A percentile compares a stretch with the other conserved stretches of the same genome.
Conservation (phyloP, 345 rosid genomes). For the Alliaria petiolata region DNA sequence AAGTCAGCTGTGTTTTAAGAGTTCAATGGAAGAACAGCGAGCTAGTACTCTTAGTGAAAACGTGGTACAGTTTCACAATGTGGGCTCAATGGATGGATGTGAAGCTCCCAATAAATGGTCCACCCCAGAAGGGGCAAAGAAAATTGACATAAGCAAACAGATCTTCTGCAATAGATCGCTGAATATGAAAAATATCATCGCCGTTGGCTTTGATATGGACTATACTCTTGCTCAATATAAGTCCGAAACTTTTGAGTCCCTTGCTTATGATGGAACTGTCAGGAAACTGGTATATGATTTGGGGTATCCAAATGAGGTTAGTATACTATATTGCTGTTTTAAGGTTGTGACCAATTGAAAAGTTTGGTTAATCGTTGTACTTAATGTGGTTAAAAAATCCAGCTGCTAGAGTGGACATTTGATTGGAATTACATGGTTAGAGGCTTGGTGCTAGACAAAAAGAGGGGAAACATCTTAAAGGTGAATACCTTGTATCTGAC, state of each 20-base stretch:
- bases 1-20: constrained; percentile 37
- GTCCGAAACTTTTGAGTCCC: constrained; percentile 93
- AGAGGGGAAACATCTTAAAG: constrained; percentile 97
- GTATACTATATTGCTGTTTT: not conserved
- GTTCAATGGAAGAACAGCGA: constrained; percentile 47
- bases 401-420: constrained; percentile 84
- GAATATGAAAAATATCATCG: constrained; percentile 88
- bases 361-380: not conserved
- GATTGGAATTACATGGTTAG: constrained; percentile 97
- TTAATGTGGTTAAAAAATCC: constrained; percentile 5
- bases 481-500: constrained; percentile 25
- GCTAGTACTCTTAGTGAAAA: constrained; percentile 37
- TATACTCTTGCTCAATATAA: constrained; percentile 97
- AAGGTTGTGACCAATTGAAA: not conserved
- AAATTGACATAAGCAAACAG: constrained; percentile 60
- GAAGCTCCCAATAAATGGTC: constrained; percentile 60
- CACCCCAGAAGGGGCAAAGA: constrained; percentile 55
- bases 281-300: constrained; percentile 79
- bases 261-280: constrained; percentile 88
- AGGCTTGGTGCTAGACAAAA: constrained; percentile 95
- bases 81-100: constrained; percentile 30
- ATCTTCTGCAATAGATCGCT: constrained; percentile 94
- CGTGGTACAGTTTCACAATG: constrained; percentile 29
- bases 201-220: constrained; percentile 99
- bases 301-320: constrained; percentile 89